A percentile compares a stretch with the other conserved stretches of the same genome.
phyloP scores from a whole-genome alignment of 495 filamentous ascomycete genomes.

The Penicillium silybi region DNA sequence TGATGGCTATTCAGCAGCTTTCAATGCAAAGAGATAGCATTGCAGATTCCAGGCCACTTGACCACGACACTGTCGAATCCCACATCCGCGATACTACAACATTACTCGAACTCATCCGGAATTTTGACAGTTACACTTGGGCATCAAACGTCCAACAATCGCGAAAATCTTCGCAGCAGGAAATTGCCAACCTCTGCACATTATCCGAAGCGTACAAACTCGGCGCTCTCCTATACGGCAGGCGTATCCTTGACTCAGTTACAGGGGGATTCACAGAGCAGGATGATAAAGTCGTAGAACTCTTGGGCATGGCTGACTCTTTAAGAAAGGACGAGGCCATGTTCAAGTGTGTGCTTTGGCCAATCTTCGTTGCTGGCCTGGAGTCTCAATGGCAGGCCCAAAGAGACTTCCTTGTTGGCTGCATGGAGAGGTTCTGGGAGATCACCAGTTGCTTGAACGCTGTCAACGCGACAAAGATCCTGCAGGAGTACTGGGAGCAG shows the following conservation, averaged over 20 bases:
- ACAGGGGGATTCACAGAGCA: slow-evolving; percentile 8
- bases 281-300: slow-evolving; percentile 38
- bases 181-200: slow-evolving; percentile 18
- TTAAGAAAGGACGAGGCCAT: slow-evolving; percentile 42
- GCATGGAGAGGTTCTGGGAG: slow-evolving; percentile 34
- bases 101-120: slow-evolving; percentile 19
- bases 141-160: slow-evolving; percentile 28
- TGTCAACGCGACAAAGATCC: slow-evolving; percentile 29
- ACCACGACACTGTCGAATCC: not conserved
- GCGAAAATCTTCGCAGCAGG: slow-evolving; percentile 20
- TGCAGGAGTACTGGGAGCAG: slow-evolving; percentile 28
- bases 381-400: slow-evolving; percentile 34
- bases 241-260: slow-evolving; percentile 30
- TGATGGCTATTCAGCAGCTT: slow-evolving; percentile 31
- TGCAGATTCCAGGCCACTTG: slow-evolving; percentile 1
- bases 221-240: slow-evolving; percentile 30
- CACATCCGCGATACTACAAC: slow-evolving; percentile 12
- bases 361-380: slow-evolving; percentile 53
- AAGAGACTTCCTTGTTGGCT: slow-evolving; percentile 23
- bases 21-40: slow-evolving; percentile 33
- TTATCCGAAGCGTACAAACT: slow-evolving; percentile 30
- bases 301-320: slow-evolving; percentile 38
- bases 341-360: slow-evolving; percentile 57
- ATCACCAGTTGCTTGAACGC: slow-evolving; percentile 38
- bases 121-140: slow-evolving; percentile 37